Percentiles rank a stretch among this genome's conserved stretches.
phyloP scores from a whole-genome alignment of 805 yeast genomes.

The Starmerella cellae region DNA sequence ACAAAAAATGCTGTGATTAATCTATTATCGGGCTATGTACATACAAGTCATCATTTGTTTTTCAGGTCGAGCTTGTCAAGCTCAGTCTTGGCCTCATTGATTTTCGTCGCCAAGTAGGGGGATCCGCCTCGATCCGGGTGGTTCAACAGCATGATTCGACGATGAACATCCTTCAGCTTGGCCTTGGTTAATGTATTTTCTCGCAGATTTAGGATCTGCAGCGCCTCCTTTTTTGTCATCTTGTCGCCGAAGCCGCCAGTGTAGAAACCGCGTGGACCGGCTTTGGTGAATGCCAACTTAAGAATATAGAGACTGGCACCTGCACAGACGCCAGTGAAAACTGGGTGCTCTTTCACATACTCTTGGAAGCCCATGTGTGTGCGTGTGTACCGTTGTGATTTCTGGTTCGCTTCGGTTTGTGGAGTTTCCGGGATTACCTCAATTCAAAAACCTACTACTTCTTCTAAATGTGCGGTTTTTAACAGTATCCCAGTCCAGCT shows the following conservation, averaged over 20 bases:
- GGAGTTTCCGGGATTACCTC: no score
- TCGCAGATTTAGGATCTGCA: conserved; percentile 59
- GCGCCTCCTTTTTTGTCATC: conserved; percentile 80
- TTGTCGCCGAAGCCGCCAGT: conserved; percentile 89
- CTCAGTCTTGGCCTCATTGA: conserved; percentile 73
- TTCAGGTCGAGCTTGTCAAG: conserved; percentile 40
- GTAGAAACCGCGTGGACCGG: conserved; percentile 55
- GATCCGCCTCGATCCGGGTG: conserved; percentile 90
- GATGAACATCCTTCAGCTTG: conserved; percentile 53
- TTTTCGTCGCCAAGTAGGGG: conserved; percentile 65
- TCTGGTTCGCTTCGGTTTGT: no score
- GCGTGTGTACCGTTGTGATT: no score
- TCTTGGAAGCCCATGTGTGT: conserved; percentile 11
- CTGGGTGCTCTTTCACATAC: conserved; percentile 47
- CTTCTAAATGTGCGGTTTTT: no score
- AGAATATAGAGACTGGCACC: conserved; percentile 35
- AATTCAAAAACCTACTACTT: no score
- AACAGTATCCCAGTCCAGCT: no score
- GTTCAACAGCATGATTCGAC: conserved; percentile 63
- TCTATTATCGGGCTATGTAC: neutral
- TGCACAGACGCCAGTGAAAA: conserved; percentile 55
- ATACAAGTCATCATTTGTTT: conserved; percentile 5
- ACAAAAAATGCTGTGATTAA: neutral
- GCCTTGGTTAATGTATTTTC: conserved; percentile 29
- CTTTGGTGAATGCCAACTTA: conserved; percentile 24